Percentiles rank a stretch among this genome's conserved stretches.
phyloP scores from a whole-genome alignment of 2,329 filamentous ascomycete species.

The Emergomyces orientalis region DNA sequence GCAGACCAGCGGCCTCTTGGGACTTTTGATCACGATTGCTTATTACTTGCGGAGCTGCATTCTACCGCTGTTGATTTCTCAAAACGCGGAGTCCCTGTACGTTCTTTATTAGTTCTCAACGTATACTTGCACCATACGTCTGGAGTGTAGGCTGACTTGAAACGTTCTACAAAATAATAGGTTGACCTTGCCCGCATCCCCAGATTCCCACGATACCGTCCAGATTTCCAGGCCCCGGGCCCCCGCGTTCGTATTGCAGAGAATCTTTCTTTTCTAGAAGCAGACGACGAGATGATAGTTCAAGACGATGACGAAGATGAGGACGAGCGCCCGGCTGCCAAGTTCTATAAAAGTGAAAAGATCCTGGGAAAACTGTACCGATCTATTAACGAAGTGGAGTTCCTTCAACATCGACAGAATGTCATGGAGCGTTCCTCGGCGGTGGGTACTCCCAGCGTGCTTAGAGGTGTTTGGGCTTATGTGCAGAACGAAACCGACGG shows the following conservation, averaged over 20 bases:
- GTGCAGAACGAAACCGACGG: conserved; percentile 18
- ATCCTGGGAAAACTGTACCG: conserved; percentile 63
- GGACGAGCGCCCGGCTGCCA: conserved; percentile 37
- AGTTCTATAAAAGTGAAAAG: conserved; percentile 60
- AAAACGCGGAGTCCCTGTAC: conserved; percentile 57
- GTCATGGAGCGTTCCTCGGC: conserved; percentile 14
- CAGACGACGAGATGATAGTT: conserved; percentile 40
- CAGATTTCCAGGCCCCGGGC: conserved; percentile 47
- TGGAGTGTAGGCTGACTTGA: conserved; percentile 29
- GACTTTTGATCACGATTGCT: conserved; percentile 45
- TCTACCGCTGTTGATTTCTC: conserved; percentile 68
- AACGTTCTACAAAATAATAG: conserved; percentile 6
- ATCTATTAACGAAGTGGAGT: conserved; percentile 60
- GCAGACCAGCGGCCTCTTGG: conserved; percentile 50
- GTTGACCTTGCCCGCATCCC: conserved; percentile 16
- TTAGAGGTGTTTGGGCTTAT: conserved; percentile 21
- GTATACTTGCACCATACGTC: conserved; percentile 25
- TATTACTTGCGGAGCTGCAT: conserved; percentile 52
- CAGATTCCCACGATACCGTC: conserved; percentile 24
- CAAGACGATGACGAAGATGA: conserved; percentile 41
- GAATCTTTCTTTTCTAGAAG: conserved; percentile 28
- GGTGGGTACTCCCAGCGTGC: conserved; percentile 13
- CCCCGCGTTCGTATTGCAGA: conserved; percentile 38
- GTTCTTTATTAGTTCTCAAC: conserved; percentile 2
- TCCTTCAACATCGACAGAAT: conserved; percentile 47